Conservation (phyloP, 192 early-diverging fungal genomes). For the Backusella liffmaniae region DNA sequence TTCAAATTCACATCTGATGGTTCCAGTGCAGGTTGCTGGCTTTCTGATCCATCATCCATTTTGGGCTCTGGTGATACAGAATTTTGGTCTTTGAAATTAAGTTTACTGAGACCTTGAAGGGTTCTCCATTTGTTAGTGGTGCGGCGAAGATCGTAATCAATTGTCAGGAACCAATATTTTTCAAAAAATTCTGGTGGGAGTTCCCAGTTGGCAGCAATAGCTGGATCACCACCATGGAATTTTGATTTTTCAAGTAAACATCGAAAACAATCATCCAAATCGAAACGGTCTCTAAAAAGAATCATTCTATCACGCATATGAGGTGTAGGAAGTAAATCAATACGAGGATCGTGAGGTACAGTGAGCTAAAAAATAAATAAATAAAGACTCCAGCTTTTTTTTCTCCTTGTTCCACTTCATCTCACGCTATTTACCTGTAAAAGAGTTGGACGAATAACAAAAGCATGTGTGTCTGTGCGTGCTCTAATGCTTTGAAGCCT, state of each 20-base stretch:
- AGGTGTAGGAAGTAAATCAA: conserved; percentile 28
- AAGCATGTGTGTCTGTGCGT: conserved; percentile 7
- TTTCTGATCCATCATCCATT: neutral
- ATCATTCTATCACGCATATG: conserved; percentile 45
- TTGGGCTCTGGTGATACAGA: neutral
- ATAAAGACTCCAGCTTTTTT: neutral
- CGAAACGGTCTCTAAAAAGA: conserved; percentile 34
- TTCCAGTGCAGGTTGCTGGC: neutral
- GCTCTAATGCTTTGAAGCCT: conserved; percentile 10
- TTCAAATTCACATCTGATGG: neutral
- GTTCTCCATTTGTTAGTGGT: conserved; percentile 4
- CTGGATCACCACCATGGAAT: conserved; percentile 35
- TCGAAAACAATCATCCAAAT: conserved; percentile 37
- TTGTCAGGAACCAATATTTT: conserved; percentile 32
- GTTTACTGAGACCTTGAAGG: neutral
- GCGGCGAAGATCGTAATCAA: conserved; percentile 21
- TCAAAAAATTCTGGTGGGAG: conserved; percentile 32
- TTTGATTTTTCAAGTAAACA: conserved; percentile 17
- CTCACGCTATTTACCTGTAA: conserved; percentile 22
- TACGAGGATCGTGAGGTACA: conserved; percentile 39
- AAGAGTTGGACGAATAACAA: conserved; percentile 20
- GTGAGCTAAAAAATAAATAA: conserved; percentile 16
- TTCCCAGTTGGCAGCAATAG: conserved; percentile 31
- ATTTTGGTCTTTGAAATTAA: neutral
- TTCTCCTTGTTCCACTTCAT: neutral